These are phyloP conservation scores for Tephrocybe sp. DNA, from an alignment of 768 basidiomycete genomes.

Conservation along the genomic window DNA sequence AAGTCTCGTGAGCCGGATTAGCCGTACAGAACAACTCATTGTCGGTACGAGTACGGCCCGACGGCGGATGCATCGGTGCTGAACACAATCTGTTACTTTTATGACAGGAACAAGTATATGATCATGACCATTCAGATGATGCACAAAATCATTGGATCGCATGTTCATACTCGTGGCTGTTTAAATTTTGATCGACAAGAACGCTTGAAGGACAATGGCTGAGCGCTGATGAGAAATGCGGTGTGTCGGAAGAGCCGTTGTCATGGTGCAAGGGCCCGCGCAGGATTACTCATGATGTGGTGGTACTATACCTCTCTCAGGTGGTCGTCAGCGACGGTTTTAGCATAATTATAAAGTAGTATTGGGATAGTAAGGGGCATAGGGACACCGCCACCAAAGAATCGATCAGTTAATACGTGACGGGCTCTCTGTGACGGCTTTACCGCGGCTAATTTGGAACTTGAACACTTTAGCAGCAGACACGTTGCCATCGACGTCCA, in stretches of 20 bases:
- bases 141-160: no score
- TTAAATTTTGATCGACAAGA: background rate
- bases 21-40: no score
- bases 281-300: background rate
- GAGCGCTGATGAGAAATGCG: background rate
- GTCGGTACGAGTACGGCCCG: background rate
- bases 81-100: background rate
- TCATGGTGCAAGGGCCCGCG: background rate
- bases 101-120: no score
- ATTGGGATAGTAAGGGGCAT: background rate
- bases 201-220: background rate
- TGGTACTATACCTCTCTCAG: no score
- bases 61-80: background rate
- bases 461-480: conserved; percentile 6
- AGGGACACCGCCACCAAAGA: conserved; percentile 8
- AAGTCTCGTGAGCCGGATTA: conserved; percentile 5
- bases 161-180: background rate
- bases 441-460: conserved; percentile 3
- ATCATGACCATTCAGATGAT: no score
- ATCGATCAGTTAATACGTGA: conserved; percentile 5
- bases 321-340: background rate
- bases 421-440: conserved; percentile 10
- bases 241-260: conserved; percentile 1
- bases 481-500: conserved; percentile 19
- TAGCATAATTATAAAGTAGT: background rate